phyloP scores from a whole-genome alignment of 2,329 filamentous ascomycete genomes.

The Drechslerella dactyloides region DNA sequence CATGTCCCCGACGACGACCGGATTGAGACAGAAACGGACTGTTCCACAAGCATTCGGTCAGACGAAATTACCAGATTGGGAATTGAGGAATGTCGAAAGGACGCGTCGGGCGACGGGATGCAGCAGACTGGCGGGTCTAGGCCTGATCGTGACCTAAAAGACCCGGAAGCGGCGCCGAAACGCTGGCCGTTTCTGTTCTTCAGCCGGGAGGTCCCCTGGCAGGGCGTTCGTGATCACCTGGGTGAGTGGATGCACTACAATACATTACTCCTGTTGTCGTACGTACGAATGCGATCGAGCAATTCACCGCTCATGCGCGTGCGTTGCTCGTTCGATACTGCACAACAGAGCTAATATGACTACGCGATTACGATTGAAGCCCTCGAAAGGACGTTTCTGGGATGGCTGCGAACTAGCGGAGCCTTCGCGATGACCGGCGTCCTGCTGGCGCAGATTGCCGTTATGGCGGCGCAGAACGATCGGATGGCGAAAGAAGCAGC shows the following conservation, averaged over 20 bases:
- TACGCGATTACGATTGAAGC: conserved; percentile 11
- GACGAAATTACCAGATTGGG: neutral
- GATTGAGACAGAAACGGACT: conserved; percentile 13
- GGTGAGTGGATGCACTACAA: conserved; percentile 16
- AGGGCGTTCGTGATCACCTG: conserved; percentile 39
- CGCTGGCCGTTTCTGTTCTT: conserved; percentile 16
- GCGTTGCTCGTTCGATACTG: neutral
- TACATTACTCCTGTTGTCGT: no score
- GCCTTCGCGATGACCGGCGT: conserved; percentile 47
- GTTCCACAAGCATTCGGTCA: conserved; percentile 23
- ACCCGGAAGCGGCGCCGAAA: conserved; percentile 12
- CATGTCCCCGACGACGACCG: conserved; percentile 5
- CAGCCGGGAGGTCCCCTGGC: conserved; percentile 42
- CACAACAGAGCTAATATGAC: neutral
- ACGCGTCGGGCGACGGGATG: neutral
- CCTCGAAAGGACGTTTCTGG: conserved; percentile 43
- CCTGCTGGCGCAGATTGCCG: conserved; percentile 39
- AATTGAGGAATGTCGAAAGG: neutral
- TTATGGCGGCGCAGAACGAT: conserved; percentile 31
- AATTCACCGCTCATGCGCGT: no score
- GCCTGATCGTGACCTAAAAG: neutral
- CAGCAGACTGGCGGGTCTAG: neutral
- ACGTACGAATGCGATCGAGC: no score
- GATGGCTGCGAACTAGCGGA: conserved; percentile 48
- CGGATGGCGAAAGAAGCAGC: conserved; percentile 5